These are phyloP conservation scores for Fusarium floridanum DNA, from an alignment of 2,329 filamentous ascomycete genomes.

Conservation along the genomic window DNA sequence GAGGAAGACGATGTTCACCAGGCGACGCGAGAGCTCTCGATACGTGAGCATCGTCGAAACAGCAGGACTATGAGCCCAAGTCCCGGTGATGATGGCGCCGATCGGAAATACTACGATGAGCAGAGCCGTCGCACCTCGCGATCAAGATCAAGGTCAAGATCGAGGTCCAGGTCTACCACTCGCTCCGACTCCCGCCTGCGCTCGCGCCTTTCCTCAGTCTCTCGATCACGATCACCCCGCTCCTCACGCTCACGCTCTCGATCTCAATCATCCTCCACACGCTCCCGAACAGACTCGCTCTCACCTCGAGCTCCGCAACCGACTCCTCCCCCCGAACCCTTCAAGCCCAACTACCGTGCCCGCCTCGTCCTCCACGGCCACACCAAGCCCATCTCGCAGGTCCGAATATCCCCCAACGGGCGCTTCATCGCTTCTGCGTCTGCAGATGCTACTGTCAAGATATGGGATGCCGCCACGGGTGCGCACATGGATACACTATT, in stretches of 20 bases:
- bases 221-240: conserved; percentile 48
- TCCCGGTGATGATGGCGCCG: conserved; percentile 38
- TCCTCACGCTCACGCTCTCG: conserved; percentile 49
- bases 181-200: conserved; percentile 54
- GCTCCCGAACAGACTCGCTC: conserved; percentile 49
- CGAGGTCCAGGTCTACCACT: conserved; percentile 53
- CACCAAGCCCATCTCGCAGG: conserved; percentile 81
- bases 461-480: conserved; percentile 87
- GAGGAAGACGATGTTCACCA: conserved; percentile 24
- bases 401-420: conserved; percentile 92
- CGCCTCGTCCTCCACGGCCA: conserved; percentile 83
- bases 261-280: conserved; percentile 49
- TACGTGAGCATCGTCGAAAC: conserved; percentile 34
- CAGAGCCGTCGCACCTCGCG: conserved; percentile 48
- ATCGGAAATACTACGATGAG: conserved; percentile 46
- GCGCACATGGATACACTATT: conserved; percentile 88
- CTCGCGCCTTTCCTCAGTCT: conserved; percentile 48
- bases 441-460: conserved; percentile 89
- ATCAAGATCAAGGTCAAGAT: conserved; percentile 51
- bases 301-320: conserved; percentile 46
- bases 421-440: conserved; percentile 91
- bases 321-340: conserved; percentile 62
- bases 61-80: conserved; percentile 44
- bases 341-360: conserved; percentile 75
- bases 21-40: conserved; percentile 33